Conservation (phyloP, 2,329 filamentous ascomycete genomes). For the Nigrograna mackinnonii region DNA sequence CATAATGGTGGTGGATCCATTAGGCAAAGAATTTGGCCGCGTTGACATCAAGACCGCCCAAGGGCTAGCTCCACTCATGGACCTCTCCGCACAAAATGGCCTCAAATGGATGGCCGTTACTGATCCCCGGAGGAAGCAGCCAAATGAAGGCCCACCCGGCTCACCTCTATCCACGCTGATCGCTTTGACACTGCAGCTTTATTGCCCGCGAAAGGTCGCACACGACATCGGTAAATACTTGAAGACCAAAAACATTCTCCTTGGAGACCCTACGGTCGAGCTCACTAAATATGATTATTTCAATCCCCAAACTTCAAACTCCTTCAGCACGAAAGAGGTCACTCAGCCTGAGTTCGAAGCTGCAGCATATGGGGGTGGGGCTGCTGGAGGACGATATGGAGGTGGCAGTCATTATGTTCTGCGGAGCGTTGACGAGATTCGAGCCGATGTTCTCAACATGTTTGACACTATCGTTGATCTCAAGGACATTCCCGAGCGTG, state of each 20-base stretch:
- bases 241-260: constrained; percentile 66
- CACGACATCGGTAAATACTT: constrained; percentile 70
- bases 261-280: constrained; percentile 64
- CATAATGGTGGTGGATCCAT: constrained; percentile 76
- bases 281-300: constrained; percentile 70
- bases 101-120: constrained; percentile 76
- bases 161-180: constrained; percentile 25
- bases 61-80: constrained; percentile 73
- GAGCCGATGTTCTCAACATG: constrained; percentile 80
- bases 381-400: background rate
- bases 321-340: constrained; percentile 16
- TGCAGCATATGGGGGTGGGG: background rate
- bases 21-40: constrained; percentile 72
- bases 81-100: constrained; percentile 60
- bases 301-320: constrained; percentile 67
- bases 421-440: constrained; percentile 83
- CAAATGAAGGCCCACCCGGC: constrained; percentile 56
- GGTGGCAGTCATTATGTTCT: constrained; percentile 34
- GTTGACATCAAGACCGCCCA: constrained; percentile 70
- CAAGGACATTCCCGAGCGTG: constrained; percentile 75
- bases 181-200: constrained; percentile 74
- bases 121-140: constrained; percentile 64
- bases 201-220: constrained; percentile 71
- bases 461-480: constrained; percentile 82
- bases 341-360: constrained; percentile 16